Evolutionary conservation across 345 rosid species (phyloP).

Genomic region (Orychophragmus violaceus): DNA sequence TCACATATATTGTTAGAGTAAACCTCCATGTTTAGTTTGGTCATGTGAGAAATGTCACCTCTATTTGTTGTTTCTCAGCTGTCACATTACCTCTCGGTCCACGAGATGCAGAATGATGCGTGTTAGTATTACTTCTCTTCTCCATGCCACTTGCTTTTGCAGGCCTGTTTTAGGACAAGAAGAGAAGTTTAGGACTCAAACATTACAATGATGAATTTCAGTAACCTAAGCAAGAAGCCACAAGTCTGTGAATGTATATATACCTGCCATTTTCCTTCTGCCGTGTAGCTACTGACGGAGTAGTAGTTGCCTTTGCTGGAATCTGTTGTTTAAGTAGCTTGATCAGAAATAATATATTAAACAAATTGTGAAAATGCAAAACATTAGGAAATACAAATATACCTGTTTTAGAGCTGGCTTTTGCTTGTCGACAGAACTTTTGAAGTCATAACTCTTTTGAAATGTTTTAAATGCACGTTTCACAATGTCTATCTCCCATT

Average conservation of each 20-base stretch:
- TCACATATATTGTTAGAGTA: not conserved
- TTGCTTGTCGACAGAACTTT: too few species aligned
- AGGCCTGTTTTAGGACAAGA: slow-evolving; percentile 11
- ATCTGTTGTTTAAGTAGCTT: not conserved
- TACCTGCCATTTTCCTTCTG: slow-evolving; percentile 64
- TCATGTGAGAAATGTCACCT: slow-evolving; percentile 10
- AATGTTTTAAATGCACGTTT: slow-evolving; percentile 78
- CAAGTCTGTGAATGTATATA: not conserved
- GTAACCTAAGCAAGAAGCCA: slow-evolving; percentile 8
- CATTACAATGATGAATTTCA: not conserved
- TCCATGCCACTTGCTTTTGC: slow-evolving; percentile 15
- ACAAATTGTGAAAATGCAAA: not conserved
- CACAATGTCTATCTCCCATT: slow-evolving; percentile 89
- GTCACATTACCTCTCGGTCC: not conserved
- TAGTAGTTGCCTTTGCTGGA: slow-evolving; percentile 35
- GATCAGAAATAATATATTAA: not conserved
- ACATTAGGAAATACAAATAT: too few species aligned
- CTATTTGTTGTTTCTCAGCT: slow-evolving; percentile 12
- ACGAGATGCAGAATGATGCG: not conserved
- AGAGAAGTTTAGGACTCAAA: not conserved
- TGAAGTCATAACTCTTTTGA: too few species aligned
- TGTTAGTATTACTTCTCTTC: not conserved
- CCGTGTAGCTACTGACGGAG: slow-evolving; percentile 32
- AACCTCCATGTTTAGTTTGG: not conserved
- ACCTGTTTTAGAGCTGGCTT: too few species aligned